These are phyloP conservation scores for Hortaea sp. DNA, from an alignment of 2,329 filamentous ascomycete species.

Conservation along the genomic window DNA sequence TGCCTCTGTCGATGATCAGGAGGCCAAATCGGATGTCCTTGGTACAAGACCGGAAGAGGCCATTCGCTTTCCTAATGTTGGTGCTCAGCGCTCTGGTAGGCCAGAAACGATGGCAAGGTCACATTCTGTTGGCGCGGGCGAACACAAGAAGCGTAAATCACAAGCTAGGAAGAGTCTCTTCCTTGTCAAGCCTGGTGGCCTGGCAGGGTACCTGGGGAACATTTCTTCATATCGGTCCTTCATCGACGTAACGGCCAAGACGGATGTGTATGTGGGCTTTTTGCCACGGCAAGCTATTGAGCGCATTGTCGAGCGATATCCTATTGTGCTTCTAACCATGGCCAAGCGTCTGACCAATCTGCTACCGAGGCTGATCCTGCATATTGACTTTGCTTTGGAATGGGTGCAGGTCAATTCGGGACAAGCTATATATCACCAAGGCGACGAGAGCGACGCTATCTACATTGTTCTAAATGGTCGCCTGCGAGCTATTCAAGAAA, in stretches of 20 bases:
- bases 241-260: conserved; percentile 93
- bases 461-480: conserved; percentile 96
- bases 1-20: conserved; percentile 62
- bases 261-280: conserved; percentile 96
- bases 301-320: conserved; percentile 84
- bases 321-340: conserved; percentile 87
- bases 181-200: conserved; percentile 83
- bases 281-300: conserved; percentile 77
- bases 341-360: conserved; percentile 87
- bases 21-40: conserved; percentile 33
- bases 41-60: conserved; percentile 26
- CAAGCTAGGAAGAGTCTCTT: conserved; percentile 61
- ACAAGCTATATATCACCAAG: conserved; percentile 86
- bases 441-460: conserved; percentile 94
- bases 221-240: conserved; percentile 94
- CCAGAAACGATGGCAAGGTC: conserved; percentile 11
- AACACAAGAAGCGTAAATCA: conserved; percentile 30
- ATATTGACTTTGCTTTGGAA: conserved; percentile 96
- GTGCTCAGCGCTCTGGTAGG: conserved; percentile 3
- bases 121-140: conserved; percentile 13
- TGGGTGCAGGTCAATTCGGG: conserved; percentile 96
- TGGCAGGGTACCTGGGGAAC: conserved; percentile 89
- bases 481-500: conserved; percentile 72
- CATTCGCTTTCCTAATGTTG: conserved; percentile 2
- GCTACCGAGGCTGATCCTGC: conserved; percentile 77